Conservation (phyloP, 805 yeast species). For the Saccharomycopsis babjevae region DNA sequence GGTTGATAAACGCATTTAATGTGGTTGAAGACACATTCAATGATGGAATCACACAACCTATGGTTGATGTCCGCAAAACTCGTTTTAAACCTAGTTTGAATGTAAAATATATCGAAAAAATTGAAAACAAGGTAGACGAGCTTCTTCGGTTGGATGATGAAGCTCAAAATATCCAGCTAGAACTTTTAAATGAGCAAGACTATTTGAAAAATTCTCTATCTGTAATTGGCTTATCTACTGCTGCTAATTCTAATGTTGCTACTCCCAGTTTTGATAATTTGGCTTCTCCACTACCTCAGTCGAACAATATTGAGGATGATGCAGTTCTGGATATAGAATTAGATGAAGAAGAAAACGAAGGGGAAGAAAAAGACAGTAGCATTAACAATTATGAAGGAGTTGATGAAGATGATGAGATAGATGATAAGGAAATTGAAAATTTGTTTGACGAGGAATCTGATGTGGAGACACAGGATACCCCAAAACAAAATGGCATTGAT, state of each 20-base stretch:
- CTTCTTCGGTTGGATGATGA: conserved; percentile 66
- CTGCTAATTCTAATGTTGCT: background rate
- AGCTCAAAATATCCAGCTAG: conserved; percentile 41
- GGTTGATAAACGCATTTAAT: conserved; percentile 22
- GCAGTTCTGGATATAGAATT: conserved; percentile 1
- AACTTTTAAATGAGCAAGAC: conserved; percentile 28
- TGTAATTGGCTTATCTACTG: background rate
- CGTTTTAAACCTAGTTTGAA: conserved; percentile 64
- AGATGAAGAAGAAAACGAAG: conserved; percentile 12
- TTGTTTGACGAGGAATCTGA: conserved; percentile 15
- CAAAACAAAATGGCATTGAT: conserved; percentile 17
- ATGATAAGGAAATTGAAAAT: conserved; percentile 16
- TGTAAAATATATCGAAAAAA: conserved; percentile 60
- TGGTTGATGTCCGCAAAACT: conserved; percentile 56
- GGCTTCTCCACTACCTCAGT: conserved; percentile 2
- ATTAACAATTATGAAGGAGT: conserved; percentile 26
- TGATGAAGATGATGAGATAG: conserved; percentile 25
- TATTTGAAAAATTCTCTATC: conserved; percentile 24
- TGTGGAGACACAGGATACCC: background rate
- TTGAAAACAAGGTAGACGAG: conserved; percentile 72
- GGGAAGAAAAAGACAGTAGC: conserved; percentile 6
- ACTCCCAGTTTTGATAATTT: conserved; percentile 2
- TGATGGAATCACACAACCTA: conserved; percentile 82
- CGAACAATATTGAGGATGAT: conserved; percentile 3
- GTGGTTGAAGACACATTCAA: conserved; percentile 31